A percentile compares a stretch with the other conserved stretches of the same genome.
Evolutionary conservation across 1,284 basidiomycete genomes (phyloP).

Genomic region (Thelephora terrestris): DNA sequence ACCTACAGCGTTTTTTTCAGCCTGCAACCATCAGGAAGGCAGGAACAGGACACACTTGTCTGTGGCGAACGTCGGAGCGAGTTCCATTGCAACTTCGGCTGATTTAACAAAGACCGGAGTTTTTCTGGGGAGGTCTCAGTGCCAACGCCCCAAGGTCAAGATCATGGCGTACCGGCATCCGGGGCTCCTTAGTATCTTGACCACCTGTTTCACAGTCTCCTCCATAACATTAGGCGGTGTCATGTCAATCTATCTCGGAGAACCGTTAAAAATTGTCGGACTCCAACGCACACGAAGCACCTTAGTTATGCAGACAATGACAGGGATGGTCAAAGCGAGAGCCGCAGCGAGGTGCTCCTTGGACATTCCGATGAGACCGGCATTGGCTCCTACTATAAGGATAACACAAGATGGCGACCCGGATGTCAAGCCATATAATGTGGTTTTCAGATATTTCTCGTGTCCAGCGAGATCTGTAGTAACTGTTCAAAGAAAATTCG

Average conservation of each 20-base stretch:
- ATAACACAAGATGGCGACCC: slow-evolving; percentile 94
- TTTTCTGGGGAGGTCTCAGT: slow-evolving; percentile 39
- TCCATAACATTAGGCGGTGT: slow-evolving; percentile 86
- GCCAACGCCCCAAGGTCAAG: slow-evolving; percentile 1
- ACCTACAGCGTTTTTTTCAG: slow-evolving; percentile 19
- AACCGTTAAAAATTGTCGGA: not conserved
- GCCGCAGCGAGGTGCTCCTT: slow-evolving; percentile 96
- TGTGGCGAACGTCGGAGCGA: slow-evolving; percentile 62
- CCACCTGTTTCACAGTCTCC: slow-evolving; percentile 87
- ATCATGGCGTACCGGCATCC: slow-evolving; percentile 64
- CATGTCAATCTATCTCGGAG: slow-evolving; percentile 84
- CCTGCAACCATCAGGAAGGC: no score
- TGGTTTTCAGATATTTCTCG: slow-evolving; percentile 87
- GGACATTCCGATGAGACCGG: slow-evolving; percentile 94
- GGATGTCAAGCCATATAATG: slow-evolving; percentile 90
- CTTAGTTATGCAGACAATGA: slow-evolving; percentile 93
- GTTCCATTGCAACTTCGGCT: slow-evolving; percentile 67
- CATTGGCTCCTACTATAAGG: slow-evolving; percentile 94
- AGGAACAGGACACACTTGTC: slow-evolving; percentile 37
- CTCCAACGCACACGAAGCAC: slow-evolving; percentile 27
- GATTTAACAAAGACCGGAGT: slow-evolving; percentile 70
- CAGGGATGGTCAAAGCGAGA: slow-evolving; percentile 86
- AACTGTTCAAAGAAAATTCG: slow-evolving; percentile 2
- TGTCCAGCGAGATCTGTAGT: slow-evolving; percentile 78
- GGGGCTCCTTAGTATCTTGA: slow-evolving; percentile 88